Conservation (phyloP, 768 basidiomycete genomes). For the Phanerochaete sordida region DNA sequence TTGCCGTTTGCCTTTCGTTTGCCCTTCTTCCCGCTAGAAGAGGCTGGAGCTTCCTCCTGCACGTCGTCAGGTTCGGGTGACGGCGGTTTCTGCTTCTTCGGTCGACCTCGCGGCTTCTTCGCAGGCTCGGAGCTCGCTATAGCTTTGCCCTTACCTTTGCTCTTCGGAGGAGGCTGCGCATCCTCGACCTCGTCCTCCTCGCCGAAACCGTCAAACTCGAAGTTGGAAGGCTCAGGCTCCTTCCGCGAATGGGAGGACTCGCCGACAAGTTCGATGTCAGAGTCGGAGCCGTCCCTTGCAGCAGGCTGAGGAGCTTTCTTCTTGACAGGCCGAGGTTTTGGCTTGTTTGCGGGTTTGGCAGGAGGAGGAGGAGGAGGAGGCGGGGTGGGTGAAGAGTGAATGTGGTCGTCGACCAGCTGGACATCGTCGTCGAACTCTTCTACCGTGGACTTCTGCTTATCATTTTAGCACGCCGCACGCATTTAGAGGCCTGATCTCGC, state of each 20-base stretch:
- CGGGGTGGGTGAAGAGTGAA: not conserved
- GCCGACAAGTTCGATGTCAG: not conserved
- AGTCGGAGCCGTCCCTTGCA: not conserved
- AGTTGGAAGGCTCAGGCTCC: not conserved
- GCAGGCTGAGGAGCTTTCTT: constrained; percentile 7
- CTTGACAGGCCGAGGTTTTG: constrained; percentile 9
- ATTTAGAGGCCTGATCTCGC: not conserved
- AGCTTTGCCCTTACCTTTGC: constrained; percentile 6
- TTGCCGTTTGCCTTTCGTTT: constrained; percentile 29
- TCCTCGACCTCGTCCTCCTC: constrained; percentile 32
- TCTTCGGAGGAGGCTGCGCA: constrained; percentile 13
- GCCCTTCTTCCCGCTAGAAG: constrained; percentile 15
- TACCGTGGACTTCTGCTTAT: not conserved
- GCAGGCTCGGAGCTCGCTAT: not conserved
- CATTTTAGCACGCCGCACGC: not conserved
- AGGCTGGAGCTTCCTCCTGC: constrained; percentile 2
- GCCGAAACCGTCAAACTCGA: constrained; percentile 5
- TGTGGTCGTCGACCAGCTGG: not conserved
- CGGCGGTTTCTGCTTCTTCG: constrained; percentile 3
- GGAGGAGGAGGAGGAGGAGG: not conserved
- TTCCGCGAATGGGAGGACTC: not conserved
- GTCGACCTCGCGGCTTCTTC: constrained; percentile 12
- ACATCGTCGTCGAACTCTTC: not conserved
- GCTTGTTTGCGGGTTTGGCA: not conserved
- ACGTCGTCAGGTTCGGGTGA: constrained; percentile 7